Evolutionary conservation across 2,329 filamentous ascomycete species (phyloP).

Genomic region (Rachicladosporium sp.): DNA sequence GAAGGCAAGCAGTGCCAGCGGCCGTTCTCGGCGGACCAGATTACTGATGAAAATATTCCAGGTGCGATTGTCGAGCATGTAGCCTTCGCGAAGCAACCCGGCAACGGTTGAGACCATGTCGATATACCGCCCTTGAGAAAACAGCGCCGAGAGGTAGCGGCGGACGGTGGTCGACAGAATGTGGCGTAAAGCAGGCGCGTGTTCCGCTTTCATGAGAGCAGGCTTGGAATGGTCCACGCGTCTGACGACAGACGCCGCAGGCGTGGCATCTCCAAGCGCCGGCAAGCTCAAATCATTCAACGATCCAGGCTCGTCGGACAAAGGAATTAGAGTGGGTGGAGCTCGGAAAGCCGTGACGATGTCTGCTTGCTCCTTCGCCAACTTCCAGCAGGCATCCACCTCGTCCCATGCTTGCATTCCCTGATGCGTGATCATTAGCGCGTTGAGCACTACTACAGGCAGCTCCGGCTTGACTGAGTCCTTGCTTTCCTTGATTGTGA

Average conservation of each 20-base stretch:
- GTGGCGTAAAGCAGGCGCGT: constrained; percentile 2
- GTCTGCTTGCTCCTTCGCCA: constrained; percentile 44
- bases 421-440: constrained; percentile 57
- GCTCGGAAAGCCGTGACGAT: constrained; percentile 4
- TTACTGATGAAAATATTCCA: constrained; percentile 69
- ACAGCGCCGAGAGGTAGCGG: constrained; percentile 41
- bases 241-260: too few species aligned
- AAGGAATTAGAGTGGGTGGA: too few species aligned
- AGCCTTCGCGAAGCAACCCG: constrained; percentile 53
- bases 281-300: too few species aligned
- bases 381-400: constrained; percentile 55
- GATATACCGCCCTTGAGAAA: constrained; percentile 36
- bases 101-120: constrained; percentile 34
- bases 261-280: too few species aligned
- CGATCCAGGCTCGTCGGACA: too few species aligned
- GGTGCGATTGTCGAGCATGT: constrained; percentile 59
- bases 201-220: not conserved
- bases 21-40: constrained; percentile 45
- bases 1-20: constrained; percentile 56
- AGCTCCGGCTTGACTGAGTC: constrained; percentile 14
- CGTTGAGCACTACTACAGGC: constrained; percentile 45
- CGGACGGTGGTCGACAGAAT: constrained; percentile 38
- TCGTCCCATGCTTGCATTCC: constrained; percentile 45
- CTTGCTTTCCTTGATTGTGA: not conserved
- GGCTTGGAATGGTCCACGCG: too few species aligned